phyloP scores from a whole-genome alignment of 2,329 filamentous ascomycete genomes.

The Hypoxylon sp. region DNA sequence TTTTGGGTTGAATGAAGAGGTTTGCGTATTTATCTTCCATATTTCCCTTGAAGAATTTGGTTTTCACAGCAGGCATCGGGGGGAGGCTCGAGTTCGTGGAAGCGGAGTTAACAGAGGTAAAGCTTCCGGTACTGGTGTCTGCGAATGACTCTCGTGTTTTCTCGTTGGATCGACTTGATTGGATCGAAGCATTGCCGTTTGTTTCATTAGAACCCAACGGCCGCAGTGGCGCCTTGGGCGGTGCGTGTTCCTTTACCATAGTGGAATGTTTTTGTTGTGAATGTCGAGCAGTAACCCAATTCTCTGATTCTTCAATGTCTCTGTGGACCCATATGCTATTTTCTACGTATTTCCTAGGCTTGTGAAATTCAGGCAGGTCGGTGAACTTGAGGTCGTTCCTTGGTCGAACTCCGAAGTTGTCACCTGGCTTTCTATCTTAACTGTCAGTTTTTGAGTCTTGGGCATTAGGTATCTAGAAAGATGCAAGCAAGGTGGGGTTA shows the following conservation, averaged over 20 bases:
- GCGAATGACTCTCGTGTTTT: slow-evolving; percentile 25
- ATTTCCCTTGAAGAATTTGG: slow-evolving; percentile 37
- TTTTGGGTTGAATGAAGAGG: slow-evolving; percentile 63
- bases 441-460: slow-evolving; percentile 17
- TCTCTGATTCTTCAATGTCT: slow-evolving; percentile 6
- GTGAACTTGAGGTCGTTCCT: slow-evolving; percentile 44
- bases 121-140: slow-evolving; percentile 10
- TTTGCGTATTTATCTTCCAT: slow-evolving; percentile 63
- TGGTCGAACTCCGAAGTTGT: slow-evolving; percentile 46
- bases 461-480: too few relatives aligned
- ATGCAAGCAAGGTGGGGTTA: background rate
- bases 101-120: slow-evolving; percentile 16
- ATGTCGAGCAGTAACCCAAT: slow-evolving; percentile 1
- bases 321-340: background rate
- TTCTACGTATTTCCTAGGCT: slow-evolving; percentile 13
- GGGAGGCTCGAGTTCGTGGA: slow-evolving; percentile 18
- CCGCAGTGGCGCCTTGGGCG: slow-evolving; percentile 54
- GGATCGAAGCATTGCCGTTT: slow-evolving; percentile 35
- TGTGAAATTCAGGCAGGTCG: slow-evolving; percentile 36
- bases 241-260: slow-evolving; percentile 60
- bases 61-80: slow-evolving; percentile 42
- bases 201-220: slow-evolving; percentile 48
- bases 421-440: slow-evolving; percentile 44
- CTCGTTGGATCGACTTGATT: slow-evolving; percentile 22
- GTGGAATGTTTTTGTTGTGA: slow-evolving; percentile 24